phyloP scores from a whole-genome alignment of 768 basidiomycete genomes.

The Mycena filopes region DNA sequence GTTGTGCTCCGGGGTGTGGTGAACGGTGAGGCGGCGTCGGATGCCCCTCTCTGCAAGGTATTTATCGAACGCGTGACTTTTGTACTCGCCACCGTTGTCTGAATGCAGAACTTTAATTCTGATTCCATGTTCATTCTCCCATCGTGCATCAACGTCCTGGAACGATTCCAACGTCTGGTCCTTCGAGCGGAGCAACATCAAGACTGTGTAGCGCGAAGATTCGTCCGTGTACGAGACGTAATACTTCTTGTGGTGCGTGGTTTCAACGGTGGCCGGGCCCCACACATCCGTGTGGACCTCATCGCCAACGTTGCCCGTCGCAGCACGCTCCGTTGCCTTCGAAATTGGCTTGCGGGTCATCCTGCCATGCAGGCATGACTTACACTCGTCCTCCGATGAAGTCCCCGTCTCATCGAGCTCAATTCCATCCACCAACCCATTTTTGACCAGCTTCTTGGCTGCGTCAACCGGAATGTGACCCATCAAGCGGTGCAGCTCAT shows the following conservation, averaged over 20 bases:
- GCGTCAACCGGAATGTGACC: constrained; percentile 40
- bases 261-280: constrained; percentile 42
- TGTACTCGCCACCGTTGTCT: constrained; percentile 44
- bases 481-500: constrained; percentile 40
- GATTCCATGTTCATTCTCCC: constrained; percentile 35
- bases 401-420: constrained; percentile 36
- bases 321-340: constrained; percentile 34
- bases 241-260: constrained; percentile 37
- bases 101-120: constrained; percentile 41
- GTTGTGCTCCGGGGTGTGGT: constrained; percentile 45
- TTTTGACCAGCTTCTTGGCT: constrained; percentile 37
- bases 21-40: constrained; percentile 33
- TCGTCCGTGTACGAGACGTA: constrained; percentile 49
- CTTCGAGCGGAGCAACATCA: constrained; percentile 41
- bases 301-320: constrained; percentile 38
- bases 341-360: constrained; percentile 37
- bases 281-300: constrained; percentile 49
- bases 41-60: constrained; percentile 36
- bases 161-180: constrained; percentile 39
- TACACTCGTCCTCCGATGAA: constrained; percentile 35
- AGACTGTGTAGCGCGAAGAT: constrained; percentile 34
- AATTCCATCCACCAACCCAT: constrained; percentile 39
- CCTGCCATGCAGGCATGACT: constrained; percentile 44
- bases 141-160: constrained; percentile 36
- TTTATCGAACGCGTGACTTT: constrained; percentile 32